phyloP scores from a whole-genome alignment of 768 basidiomycete genomes.

The Cubamyces sp. region DNA sequence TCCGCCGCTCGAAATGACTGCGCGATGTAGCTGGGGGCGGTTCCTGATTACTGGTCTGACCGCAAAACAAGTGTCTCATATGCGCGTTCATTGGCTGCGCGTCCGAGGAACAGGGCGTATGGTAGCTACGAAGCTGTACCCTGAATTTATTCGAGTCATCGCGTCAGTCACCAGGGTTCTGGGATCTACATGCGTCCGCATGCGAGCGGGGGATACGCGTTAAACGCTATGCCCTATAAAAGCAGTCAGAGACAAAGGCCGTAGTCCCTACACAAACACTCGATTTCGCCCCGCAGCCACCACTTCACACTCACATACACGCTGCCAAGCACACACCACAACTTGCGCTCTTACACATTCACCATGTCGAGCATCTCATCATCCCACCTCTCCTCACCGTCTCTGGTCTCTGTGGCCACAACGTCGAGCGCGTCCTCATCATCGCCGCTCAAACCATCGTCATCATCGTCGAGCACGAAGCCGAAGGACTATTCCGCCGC shows the following conservation, averaged over 20 bases:
- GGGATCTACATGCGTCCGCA: too few relatives aligned
- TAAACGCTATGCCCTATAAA: neutral
- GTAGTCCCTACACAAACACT: neutral
- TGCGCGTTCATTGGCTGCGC: neutral
- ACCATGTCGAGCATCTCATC: conserved; percentile 11
- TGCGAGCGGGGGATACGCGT: neutral
- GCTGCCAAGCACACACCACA: neutral
- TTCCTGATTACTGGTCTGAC: too few relatives aligned
- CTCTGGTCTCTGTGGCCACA: conserved; percentile 15
- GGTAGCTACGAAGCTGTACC: too few relatives aligned
- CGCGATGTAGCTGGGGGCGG: too few relatives aligned
- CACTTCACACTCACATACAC: neutral
- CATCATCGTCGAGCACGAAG: neutral
- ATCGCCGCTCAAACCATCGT: neutral
- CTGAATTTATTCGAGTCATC: too few relatives aligned
- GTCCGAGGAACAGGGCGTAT: neutral
- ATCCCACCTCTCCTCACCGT: conserved; percentile 8
- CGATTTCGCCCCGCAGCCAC: neutral
- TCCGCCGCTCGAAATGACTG: too few relatives aligned
- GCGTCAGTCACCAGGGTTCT: too few relatives aligned
- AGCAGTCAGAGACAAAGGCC: neutral
- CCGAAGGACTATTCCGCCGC: conserved; percentile 18
- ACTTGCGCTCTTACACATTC: neutral
- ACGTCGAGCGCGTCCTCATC: conserved; percentile 17
- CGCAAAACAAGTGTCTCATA: too few relatives aligned